phyloP scores from a whole-genome alignment of 306 rosid species.

The Sindora glabra region DNA sequence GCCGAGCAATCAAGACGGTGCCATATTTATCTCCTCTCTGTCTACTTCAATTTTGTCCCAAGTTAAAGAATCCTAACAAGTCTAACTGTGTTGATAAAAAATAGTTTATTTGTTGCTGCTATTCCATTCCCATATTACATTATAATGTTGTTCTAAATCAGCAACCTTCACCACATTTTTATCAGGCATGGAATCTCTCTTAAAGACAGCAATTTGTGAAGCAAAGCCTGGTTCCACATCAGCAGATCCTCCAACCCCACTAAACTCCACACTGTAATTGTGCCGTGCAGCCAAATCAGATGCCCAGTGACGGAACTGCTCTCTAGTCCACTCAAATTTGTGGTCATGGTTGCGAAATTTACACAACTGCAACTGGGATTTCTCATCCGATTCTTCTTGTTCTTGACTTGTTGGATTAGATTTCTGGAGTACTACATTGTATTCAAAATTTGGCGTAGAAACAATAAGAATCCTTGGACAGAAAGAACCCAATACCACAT shows the following conservation, averaged over 20 bases:
- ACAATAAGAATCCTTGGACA: conserved; percentile 76
- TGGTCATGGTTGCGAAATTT: conserved; percentile 93
- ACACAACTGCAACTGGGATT: conserved; percentile 45
- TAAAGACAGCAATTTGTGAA: conserved; percentile 93
- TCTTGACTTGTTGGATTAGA: conserved; percentile 47
- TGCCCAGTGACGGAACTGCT: conserved; percentile 81
- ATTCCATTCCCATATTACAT: conserved; percentile 68
- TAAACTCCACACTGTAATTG: conserved; percentile 66
- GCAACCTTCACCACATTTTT: conserved; percentile 12
- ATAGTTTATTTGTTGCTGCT: conserved; percentile 13
- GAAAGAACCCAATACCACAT: conserved; percentile 59
- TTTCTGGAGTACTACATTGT: conserved; percentile 76
- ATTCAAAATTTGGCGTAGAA: conserved; percentile 91
- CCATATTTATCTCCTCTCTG: no score
- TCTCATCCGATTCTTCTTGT: conserved; percentile 59
- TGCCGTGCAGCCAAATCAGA: conserved; percentile 55
- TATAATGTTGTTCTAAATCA: conserved; percentile 24
- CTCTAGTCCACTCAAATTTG: conserved; percentile 96
- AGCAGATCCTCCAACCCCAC: conserved; percentile 86
- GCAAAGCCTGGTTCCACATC: conserved; percentile 90
- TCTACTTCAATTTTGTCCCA: no score
- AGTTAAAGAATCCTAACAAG: conserved; percentile 6
- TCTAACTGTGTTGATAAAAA: not conserved
- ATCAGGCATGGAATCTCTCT: conserved; percentile 23
- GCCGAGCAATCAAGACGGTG: no score